Conservation (phyloP, 345 rosid species). For the Linum trigynum region DNA sequence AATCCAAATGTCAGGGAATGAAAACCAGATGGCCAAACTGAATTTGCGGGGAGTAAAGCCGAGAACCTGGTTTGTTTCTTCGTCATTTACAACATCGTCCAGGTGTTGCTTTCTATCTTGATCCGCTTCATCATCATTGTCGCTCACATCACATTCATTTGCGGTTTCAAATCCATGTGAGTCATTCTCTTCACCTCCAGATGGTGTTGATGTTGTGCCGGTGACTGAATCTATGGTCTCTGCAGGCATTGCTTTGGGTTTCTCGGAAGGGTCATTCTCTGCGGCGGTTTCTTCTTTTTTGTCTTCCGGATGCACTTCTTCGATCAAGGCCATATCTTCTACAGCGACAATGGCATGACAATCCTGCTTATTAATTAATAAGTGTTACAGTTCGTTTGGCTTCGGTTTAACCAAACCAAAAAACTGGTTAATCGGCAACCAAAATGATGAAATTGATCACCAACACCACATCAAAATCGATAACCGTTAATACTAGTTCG, state of each 20-base stretch:
- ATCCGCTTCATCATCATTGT: constrained; percentile 24
- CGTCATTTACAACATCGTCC: constrained; percentile 22
- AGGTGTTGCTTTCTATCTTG: constrained; percentile 5
- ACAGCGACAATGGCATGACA: background rate
- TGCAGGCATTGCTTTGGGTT: background rate
- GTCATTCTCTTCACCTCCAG: constrained; percentile 31
- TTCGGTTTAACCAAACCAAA: too few relatives aligned
- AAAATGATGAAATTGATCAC: too few relatives aligned
- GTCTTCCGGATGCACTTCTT: background rate
- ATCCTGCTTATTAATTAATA: too few relatives aligned
- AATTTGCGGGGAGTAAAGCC: background rate
- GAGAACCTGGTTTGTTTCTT: constrained; percentile 35
- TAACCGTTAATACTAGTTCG: too few relatives aligned
- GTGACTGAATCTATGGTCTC: constrained; percentile 4
- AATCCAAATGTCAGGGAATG: background rate
- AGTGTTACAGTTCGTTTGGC: too few relatives aligned
- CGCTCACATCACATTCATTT: constrained; percentile 58
- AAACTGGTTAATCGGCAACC: too few relatives aligned
- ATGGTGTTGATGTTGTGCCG: constrained; percentile 5
- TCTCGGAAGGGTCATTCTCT: background rate
- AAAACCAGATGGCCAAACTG: background rate
- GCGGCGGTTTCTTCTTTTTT: background rate
- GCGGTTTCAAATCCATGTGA: constrained; percentile 92
- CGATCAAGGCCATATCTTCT: background rate
- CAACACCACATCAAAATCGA: too few relatives aligned